These are phyloP conservation scores for Conticribra guillardii DNA, from an alignment of 108 stramenopile species.

Conservation along the genomic window DNA sequence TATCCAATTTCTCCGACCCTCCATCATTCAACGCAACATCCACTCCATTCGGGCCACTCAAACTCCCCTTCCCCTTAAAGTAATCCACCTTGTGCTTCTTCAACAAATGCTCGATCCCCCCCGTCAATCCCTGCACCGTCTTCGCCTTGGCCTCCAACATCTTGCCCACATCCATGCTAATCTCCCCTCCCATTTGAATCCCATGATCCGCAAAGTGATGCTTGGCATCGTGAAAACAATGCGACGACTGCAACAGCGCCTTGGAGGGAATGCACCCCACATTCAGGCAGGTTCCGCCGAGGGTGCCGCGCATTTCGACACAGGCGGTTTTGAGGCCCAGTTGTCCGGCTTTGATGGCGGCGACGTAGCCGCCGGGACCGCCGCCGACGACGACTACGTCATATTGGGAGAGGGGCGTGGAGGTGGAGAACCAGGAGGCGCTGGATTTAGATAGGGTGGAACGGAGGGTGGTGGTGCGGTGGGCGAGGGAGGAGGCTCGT, in stretches of 20 bases:
- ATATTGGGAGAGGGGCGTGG: slow-evolving; percentile 40
- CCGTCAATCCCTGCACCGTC: slow-evolving; percentile 95
- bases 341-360: slow-evolving; percentile 99
- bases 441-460: not conserved
- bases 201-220: slow-evolving; percentile 97
- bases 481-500: slow-evolving; percentile 1
- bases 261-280: slow-evolving; percentile 99
- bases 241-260: slow-evolving; percentile 92
- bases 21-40: slow-evolving; percentile 87
- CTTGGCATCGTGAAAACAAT: slow-evolving; percentile 97
- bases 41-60: slow-evolving; percentile 88
- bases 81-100: slow-evolving; percentile 99
- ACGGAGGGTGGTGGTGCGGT: not conserved
- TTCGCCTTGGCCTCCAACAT: slow-evolving; percentile 94
- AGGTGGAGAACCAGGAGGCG: slow-evolving; percentile 41
- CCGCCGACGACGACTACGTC: slow-evolving; percentile 79
- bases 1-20: slow-evolving; percentile 75
- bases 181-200: slow-evolving; percentile 73
- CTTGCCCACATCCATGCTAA: slow-evolving; percentile 91
- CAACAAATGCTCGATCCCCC: slow-evolving; percentile 98
- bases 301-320: slow-evolving; percentile 95
- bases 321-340: slow-evolving; percentile 98
- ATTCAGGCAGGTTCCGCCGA: slow-evolving; percentile 97
- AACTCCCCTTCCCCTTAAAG: slow-evolving; percentile 92
- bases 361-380: slow-evolving; percentile 99